Evolutionary conservation across 495 filamentous ascomycete species (phyloP).

Genomic region (Podospora australis): DNA sequence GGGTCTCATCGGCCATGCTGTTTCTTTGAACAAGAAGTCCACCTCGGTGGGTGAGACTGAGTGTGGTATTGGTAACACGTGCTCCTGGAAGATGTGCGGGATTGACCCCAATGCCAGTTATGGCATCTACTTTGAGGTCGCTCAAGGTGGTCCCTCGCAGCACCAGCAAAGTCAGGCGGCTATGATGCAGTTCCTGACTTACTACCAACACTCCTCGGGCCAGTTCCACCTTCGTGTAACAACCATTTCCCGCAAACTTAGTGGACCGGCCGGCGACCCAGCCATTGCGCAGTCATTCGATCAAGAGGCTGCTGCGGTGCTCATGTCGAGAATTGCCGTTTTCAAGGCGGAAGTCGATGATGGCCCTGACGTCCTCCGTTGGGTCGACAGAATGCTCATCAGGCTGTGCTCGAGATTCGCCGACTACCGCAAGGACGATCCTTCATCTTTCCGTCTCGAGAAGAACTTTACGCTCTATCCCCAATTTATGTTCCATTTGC

Average conservation of each 20-base stretch:
- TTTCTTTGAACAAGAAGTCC: slow-evolving; percentile 97
- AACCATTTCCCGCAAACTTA: slow-evolving; percentile 85
- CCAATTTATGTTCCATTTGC: slow-evolving; percentile 99
- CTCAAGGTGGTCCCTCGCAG: slow-evolving; percentile 83
- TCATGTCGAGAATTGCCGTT: slow-evolving; percentile 97
- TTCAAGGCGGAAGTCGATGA: slow-evolving; percentile 99
- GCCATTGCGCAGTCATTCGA: slow-evolving; percentile 97
- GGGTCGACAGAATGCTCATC: slow-evolving; percentile 99
- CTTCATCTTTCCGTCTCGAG: slow-evolving; percentile 93
- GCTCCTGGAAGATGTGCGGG: slow-evolving; percentile 99
- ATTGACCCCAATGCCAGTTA: slow-evolving; percentile 93
- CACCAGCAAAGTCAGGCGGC: slow-evolving; percentile 85
- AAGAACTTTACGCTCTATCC: slow-evolving; percentile 99
- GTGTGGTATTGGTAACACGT: slow-evolving; percentile 97
- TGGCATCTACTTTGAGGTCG: slow-evolving; percentile 96
- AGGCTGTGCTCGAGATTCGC: slow-evolving; percentile 93
- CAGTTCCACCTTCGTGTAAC: slow-evolving; percentile 95
- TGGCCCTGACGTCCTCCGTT: slow-evolving; percentile 95
- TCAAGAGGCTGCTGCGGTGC: slow-evolving; percentile 93
- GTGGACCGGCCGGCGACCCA: slow-evolving; percentile 93
- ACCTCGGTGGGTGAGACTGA: slow-evolving; percentile 96
- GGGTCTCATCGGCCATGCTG: slow-evolving; percentile 92
- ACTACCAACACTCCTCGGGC: slow-evolving; percentile 96
- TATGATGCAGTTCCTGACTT: slow-evolving; percentile 98
- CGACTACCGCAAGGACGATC: slow-evolving; percentile 97